Conservation (phyloP, 345 rosid genomes). For the Leavenworthia alabamica region DNA sequence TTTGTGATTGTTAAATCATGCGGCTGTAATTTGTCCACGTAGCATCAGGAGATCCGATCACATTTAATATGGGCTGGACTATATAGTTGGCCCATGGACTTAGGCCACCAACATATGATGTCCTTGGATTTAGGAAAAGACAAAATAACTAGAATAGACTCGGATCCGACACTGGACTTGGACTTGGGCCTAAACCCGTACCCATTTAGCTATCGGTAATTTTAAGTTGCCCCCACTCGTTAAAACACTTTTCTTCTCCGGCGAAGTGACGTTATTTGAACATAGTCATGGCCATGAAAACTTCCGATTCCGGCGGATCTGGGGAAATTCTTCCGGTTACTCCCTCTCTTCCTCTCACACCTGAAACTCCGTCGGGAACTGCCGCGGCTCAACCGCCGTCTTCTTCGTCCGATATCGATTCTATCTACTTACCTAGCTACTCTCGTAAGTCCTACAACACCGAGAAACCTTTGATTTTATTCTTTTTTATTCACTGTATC, state of each 20-base stretch:
- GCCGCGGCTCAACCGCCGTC: slow-evolving; percentile 16
- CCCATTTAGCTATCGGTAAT: not conserved
- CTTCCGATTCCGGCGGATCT: slow-evolving; percentile 32
- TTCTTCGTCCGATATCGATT: slow-evolving; percentile 38
- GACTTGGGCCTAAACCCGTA: not conserved
- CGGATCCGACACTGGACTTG: not conserved
- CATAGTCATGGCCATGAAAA: slow-evolving; percentile 33
- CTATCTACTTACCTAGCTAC: slow-evolving; percentile 65
- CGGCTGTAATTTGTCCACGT: slow-evolving; percentile 15
- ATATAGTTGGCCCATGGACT: slow-evolving; percentile 13
- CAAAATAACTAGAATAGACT: not conserved
- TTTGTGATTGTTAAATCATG: not conserved
- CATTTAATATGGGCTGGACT: not conserved
- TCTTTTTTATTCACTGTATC: not conserved
- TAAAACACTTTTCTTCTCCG: not conserved
- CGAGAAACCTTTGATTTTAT: not conserved
- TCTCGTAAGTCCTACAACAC: slow-evolving; percentile 47
- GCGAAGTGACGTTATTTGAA: slow-evolving; percentile 5
- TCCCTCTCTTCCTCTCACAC: slow-evolving; percentile 24
- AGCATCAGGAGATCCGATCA: not conserved
- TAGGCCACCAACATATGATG: not conserved
- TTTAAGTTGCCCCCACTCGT: not conserved
- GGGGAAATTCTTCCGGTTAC: slow-evolving; percentile 16
- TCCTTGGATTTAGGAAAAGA: not conserved
- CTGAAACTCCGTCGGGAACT: slow-evolving; percentile 23